Evolutionary conservation across 768 basidiomycete species (phyloP), one percentile per base, ranked within the genome.

Genomic region (Collybia nuda): DNA sequence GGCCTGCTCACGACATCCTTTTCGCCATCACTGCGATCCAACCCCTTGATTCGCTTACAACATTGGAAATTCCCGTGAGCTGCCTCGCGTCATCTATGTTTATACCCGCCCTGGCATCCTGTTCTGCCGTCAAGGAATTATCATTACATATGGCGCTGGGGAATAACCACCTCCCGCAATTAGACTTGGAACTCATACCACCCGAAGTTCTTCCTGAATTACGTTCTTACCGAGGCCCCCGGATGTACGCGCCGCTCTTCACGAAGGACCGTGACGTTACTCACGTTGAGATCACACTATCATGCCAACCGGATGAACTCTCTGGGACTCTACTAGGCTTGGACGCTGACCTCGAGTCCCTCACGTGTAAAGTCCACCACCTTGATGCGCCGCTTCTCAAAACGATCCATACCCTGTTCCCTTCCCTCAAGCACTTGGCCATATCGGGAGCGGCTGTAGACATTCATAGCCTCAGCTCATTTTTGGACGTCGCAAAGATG

Each of bases 371-470:
- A 21, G 41, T 59, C 6, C 32, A 55, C 36, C 29, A 41, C 39
- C 35, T 59, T 0, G 51, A 57, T 23, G 46, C 41, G 17, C 22
- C 26, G 5, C 51, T 59, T 14, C 43, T 59, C 17, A 23, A 39
- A 32, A 50, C 53, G n/a, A 57, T 59, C 15, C 58, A 59, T 37
- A 46, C 21, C 12, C 18, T 46, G 21, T 51, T 57, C 41, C 58
- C 56, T 15, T 47, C 53, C 5, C 56, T 59, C 19, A 53, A 52
- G 21, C 51, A 59, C 24, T 49, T 59, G 23, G 18, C 53, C 44
- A 51, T 59, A 40, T 55, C 58, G 6, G 55, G 58, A 15, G 39
- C 41, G 11, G 51, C 53, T 2, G 44, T 59, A n/a, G 56, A 59
- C 14, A 52, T 59, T 21, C 50, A 57, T 38, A 38, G 38, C 36